Base-by-base conservation (phyloP, 345 rosid species). In the Stellera chamaejasme region DNA sequence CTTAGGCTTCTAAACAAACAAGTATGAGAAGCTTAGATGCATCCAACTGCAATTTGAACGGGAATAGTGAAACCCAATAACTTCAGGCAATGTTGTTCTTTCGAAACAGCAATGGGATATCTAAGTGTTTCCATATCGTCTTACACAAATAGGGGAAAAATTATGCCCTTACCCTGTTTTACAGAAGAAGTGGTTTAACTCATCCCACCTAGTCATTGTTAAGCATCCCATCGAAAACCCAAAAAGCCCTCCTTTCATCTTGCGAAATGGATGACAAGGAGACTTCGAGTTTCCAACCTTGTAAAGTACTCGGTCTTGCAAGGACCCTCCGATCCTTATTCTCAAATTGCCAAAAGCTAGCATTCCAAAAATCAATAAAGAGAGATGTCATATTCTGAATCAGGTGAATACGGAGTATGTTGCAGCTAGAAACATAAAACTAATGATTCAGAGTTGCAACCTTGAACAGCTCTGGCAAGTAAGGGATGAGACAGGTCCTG, bases 221-320 rank as follows among this genome's bases (percentile, higher is more conserved):
- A 93, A 79, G 55, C 99, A 93, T 62, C 99, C 99, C 67, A 75
- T 81, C 10, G 99, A 84, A 78, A 89, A 93, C 25, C 95, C 97
- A 36, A 93, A 93, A 69, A 93, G 63, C 39, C 85, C 91, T 59
- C 59, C 77, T 55, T 71, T 61, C 77, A 68, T 81, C 70, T 72
- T 83, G 60, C 61, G 16, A 51, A 93, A 93, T 32, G 88, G 92
- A 68, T 64, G 82, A 71, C 94, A 87, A 27, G 79, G 85, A 69
- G 69, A 50, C 52, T 60, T 66, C 61, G 69, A 61, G 13, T 59
- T 36, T 62, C 84, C 96, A 6, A 82, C 74, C 68, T 83, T 83
- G 57, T 93, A 93, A 41, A 71, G 54, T 12, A 93, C 96, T 80
- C 68, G 96, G 64, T 93, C 97, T 87, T 93, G 99, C 75, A 93